Conservation (phyloP, 2,329 filamentous ascomycete species). For the Alternaria solani region DNA sequence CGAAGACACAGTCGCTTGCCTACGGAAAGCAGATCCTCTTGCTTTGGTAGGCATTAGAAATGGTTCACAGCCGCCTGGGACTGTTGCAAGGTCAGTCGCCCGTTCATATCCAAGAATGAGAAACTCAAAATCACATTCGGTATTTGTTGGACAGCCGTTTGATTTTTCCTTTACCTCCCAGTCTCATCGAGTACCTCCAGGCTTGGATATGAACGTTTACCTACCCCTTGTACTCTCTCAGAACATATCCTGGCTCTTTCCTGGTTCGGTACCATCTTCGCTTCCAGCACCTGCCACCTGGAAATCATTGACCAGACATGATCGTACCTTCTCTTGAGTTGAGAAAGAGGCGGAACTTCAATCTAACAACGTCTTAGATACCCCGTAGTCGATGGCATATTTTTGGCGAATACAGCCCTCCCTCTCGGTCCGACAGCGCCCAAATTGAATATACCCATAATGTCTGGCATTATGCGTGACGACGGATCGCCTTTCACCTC, state of each 20-base stretch:
- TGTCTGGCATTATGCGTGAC: background rate
- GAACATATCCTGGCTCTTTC: too few relatives aligned
- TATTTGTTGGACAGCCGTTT: background rate
- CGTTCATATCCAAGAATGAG: background rate
- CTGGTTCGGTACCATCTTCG: too few relatives aligned
- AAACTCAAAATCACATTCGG: background rate
- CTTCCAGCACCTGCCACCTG: background rate
- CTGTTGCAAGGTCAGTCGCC: slow-evolving; percentile 5
- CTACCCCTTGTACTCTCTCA: too few relatives aligned
- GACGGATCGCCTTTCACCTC: background rate
- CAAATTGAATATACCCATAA: background rate
- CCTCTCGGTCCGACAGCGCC: background rate
- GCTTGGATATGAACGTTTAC: background rate
- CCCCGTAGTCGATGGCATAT: background rate
- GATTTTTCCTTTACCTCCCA: background rate
- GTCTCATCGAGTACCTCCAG: too few relatives aligned
- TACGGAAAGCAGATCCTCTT: slow-evolving; percentile 32
- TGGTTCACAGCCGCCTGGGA: background rate
- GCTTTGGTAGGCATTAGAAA: slow-evolving; percentile 27
- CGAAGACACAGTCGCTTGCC: slow-evolving; percentile 29
- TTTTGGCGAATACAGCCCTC: background rate
- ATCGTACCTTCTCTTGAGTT: background rate
- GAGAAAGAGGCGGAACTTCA: background rate
- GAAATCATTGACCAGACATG: background rate
- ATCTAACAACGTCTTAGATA: background rate